Evolutionary conservation across 208 protist species (phyloP), one percentile per base, ranked within the genome.

Genomic region (Acanthamoeba triangularis): DNA sequence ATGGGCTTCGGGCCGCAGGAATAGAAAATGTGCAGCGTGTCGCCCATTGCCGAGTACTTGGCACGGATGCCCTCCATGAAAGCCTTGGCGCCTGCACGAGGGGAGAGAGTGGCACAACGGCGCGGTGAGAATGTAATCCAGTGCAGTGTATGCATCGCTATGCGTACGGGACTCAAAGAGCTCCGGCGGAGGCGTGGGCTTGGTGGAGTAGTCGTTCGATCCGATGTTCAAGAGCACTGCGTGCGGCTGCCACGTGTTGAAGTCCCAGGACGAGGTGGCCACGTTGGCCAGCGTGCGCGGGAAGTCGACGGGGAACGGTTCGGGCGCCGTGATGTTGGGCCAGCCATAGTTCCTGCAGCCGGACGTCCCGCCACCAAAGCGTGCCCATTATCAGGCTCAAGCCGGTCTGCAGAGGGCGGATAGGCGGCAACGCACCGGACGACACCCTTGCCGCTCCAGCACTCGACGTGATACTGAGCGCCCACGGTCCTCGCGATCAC

Each of bases 1-100:
- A 87, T 87, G 49, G 78, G 78, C 78, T 87, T 87, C 25, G 78
- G 78, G 28, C 78, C 78, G 78, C 78, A 87, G 11, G 49, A 63
- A 47, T 87, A 87, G 49, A 87, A 87, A n/a, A 87, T 87, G 78
- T 87, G 78, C 41, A 87, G 49, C 47, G 2, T 30, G n/a, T 87
- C 78, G 49, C 78, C 78, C 41, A 87, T 37, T 47, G 41, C 78
- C 49, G 44, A 47, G 49, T 87, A 87, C 49, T 25, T 87, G 20
- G 41, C 16, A 8, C 78, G 78, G 16, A 87, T 87, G 47, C 49
- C 18, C 78, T 87, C 78, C n/a, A 87, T 14, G 52, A 87, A 87
- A 2, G 41, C 47, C 52, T 63, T 61, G 28, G 78, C 52, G 20
- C 78, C 78, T 87, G 49, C 18, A n/a, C 49, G 14, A 13, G 23